Percentiles rank a stretch among this genome's conserved stretches.
Conservation (phyloP, 495 filamentous ascomycete species). For the Neurospora africana region DNA sequence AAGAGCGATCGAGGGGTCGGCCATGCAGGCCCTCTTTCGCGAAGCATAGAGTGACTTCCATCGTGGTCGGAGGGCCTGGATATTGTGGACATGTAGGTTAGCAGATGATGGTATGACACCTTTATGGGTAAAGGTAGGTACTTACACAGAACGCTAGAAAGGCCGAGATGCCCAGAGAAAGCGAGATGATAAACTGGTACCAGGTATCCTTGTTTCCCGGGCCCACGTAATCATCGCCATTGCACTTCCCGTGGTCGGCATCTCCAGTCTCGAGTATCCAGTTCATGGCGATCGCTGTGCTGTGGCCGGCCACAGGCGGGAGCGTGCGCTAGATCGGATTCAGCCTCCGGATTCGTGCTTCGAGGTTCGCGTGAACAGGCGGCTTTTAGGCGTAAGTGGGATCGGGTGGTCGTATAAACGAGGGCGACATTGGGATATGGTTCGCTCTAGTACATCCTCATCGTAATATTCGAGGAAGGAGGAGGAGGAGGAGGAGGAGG, state of each 20-base stretch:
- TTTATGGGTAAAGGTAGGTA: not conserved
- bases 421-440: not conserved
- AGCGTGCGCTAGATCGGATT: not conserved
- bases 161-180: conserved; percentile 38
- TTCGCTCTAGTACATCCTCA: not conserved
- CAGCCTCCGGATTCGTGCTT: not conserved
- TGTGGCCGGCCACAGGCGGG: not conserved
- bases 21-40: conserved; percentile 50
- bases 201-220: conserved; percentile 32
- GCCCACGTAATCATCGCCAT: conserved; percentile 20
- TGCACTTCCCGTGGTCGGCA: conserved; percentile 14
- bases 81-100: not conserved
- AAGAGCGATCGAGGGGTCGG: conserved; percentile 56
- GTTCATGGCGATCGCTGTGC: conserved; percentile 9
- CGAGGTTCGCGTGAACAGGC: not conserved
- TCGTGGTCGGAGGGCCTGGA: conserved; percentile 66
- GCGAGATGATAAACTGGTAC: conserved; percentile 44
- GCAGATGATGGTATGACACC: not conserved
- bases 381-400: not conserved
- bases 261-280: conserved; percentile 7
- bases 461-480: not conserved
- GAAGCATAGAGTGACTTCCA: conserved; percentile 92
- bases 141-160: conserved; percentile 45
- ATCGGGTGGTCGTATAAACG: not conserved
- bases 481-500: not conserved